These are phyloP conservation scores for Hymenoscyphus albidus DNA, from an alignment of 2,329 filamentous ascomycete genomes.

Conservation along the genomic window DNA sequence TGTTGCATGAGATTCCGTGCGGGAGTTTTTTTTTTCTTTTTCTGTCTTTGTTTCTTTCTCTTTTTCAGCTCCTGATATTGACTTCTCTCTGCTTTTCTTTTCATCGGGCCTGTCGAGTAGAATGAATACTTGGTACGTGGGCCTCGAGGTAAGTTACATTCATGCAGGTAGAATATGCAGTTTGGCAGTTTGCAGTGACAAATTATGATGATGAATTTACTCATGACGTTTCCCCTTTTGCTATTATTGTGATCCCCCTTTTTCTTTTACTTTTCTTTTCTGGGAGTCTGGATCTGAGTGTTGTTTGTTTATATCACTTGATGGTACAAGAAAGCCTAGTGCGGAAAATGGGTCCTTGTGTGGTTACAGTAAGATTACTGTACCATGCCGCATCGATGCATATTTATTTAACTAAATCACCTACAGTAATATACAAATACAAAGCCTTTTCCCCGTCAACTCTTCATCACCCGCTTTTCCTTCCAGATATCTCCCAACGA, in stretches of 20 bases:
- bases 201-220: conserved; percentile 1
- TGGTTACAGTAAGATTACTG: no score
- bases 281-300: no score
- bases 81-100: not conserved
- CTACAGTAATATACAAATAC: no score
- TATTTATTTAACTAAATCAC: no score
- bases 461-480: no score
- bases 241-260: no score
- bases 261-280: not conserved
- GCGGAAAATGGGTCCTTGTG: no score
- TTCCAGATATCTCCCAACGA: no score
- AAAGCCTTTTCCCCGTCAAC: no score
- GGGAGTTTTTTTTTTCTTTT: not conserved
- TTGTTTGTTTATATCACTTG: no score
- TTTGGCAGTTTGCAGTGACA: not conserved
- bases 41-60: not conserved
- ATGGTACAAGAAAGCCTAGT: no score
- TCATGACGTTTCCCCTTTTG: not conserved
- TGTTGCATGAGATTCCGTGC: not conserved
- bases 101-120: not conserved
- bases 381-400: no score
- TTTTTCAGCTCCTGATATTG: not conserved
- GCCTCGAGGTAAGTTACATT: not conserved
- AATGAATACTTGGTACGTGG: not conserved
- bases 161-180: conserved; percentile 6